Base-by-base conservation (phyloP, 2,329 filamentous ascomycete genomes). In the Fusarium keratoplasticum region DNA sequence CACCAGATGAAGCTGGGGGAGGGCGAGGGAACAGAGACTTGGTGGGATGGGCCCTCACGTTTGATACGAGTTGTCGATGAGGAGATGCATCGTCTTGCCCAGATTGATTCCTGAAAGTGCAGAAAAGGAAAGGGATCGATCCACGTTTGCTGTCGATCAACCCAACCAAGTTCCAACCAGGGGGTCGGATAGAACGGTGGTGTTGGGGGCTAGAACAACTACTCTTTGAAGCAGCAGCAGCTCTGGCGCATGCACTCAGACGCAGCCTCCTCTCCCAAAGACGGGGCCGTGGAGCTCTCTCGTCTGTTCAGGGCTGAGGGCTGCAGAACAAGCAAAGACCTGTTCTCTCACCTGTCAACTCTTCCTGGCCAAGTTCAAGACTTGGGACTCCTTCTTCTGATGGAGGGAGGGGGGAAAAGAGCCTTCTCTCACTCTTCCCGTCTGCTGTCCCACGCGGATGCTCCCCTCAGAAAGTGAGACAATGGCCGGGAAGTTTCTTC, bases 11-110 rank as follows among this genome's bases (percentile, higher is more conserved):
- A 52, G 25, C 47, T 52, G 44, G 47, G 40, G 40, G 22, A 52
- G 47, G 16, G 29, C 47, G 62, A 62, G 58, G 40, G 52, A 62
- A 54, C 52, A 55, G 47, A 35, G 42, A 72, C 54, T 72, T 70
- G 74, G 63, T 74, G 72, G 70, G 74, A 76, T 75, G 58, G 59
- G 62, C 73, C 63, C 70, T 78, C 75, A 78, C 67, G 65, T 76
- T 73, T 70, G 69, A 67, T 44, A 71, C 69, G 60, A 64, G 63
- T 70, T 61, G 63, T 71, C 27, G 67, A 67, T 71, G 62, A 71
- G 59, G 67, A 66, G 67, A 78, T 72, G 70, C 77, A 78, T 78
- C 62, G 76, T 77, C 66, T 76, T 73, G 40, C 66, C 66, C 55
- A 68, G 61, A 69, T 59, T 69, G 59, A 67, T 67, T 67, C 61